These are phyloP conservation scores for Paramarasmius palmivorus DNA, from an alignment of 1,284 basidiomycete species.

Conservation along the genomic window DNA sequence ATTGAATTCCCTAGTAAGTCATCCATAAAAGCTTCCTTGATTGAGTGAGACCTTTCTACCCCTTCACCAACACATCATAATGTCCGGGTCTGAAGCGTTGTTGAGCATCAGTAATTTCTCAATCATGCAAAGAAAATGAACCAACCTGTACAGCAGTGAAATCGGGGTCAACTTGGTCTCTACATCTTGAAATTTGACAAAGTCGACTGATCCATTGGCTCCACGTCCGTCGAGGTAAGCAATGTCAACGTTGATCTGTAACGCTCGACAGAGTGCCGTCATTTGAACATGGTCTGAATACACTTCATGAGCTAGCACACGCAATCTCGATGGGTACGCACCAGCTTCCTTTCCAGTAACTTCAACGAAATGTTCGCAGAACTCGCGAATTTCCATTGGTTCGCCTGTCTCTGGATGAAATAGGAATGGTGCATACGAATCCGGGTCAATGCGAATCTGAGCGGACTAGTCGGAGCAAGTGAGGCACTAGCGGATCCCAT, in stretches of 20 bases:
- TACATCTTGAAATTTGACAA: slow-evolving; percentile 68
- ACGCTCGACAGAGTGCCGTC: slow-evolving; percentile 71
- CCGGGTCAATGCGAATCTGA: slow-evolving; percentile 69
- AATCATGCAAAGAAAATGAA: slow-evolving; percentile 8
- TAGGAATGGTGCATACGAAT: slow-evolving; percentile 72
- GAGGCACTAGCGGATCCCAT: background rate
- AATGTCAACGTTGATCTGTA: slow-evolving; percentile 70
- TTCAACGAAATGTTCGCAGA: slow-evolving; percentile 80
- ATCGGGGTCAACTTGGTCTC: slow-evolving; percentile 47
- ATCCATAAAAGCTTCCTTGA: too few relatives aligned
- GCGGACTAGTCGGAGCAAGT: slow-evolving; percentile 50
- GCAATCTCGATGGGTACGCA: slow-evolving; percentile 27
- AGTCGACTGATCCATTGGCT: slow-evolving; percentile 57
- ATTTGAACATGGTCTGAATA: slow-evolving; percentile 88
- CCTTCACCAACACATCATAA: slow-evolving; percentile 61
- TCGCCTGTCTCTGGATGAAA: slow-evolving; percentile 72
- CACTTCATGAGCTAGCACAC: too few relatives aligned
- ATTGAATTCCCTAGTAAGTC: too few relatives aligned
- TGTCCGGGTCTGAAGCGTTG: slow-evolving; percentile 61
- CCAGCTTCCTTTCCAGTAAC: slow-evolving; percentile 83
- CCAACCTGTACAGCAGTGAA: slow-evolving; percentile 75
- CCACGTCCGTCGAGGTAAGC: slow-evolving; percentile 76
- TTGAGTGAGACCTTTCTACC: too few relatives aligned
- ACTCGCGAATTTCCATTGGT: slow-evolving; percentile 58
- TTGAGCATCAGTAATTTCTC: slow-evolving; percentile 5